These are phyloP conservation scores for Rhizopus stolonifer DNA, from an alignment of 371 early-diverging fungal genomes.

Conservation along the genomic window DNA sequence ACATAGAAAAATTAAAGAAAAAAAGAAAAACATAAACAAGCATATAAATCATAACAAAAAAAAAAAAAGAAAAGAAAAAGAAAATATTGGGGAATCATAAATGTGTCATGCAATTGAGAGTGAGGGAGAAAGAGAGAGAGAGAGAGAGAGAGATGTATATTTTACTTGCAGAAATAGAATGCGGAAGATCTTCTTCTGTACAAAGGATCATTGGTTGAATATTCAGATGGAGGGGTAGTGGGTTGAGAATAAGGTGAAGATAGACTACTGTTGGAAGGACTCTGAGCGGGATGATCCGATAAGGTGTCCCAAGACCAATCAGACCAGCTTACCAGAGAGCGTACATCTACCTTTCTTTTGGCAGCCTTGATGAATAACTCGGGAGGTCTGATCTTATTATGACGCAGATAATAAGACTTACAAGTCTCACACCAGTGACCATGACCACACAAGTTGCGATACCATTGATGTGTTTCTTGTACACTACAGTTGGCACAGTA, in stretches of 20 bases:
- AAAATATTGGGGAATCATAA: background rate
- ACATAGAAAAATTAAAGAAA: no score
- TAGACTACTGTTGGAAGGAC: conserved; percentile 6
- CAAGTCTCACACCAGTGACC: conserved; percentile 56
- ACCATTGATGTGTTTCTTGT: conserved; percentile 51
- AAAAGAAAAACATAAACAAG: no score
- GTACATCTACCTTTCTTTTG: conserved; percentile 44
- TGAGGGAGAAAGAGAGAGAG: no score
- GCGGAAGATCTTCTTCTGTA: conserved; percentile 1
- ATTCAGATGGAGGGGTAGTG: background rate
- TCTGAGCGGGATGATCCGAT: background rate
- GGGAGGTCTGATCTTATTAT: conserved; percentile 40
- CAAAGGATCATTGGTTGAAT: background rate
- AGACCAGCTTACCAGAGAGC: conserved; percentile 37
- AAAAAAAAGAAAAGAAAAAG: no score
- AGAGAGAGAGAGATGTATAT: background rate
- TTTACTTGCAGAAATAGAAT: conserved; percentile 1
- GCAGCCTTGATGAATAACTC: conserved; percentile 49
- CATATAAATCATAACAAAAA: no score
- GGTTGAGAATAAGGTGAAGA: conserved; percentile 4
- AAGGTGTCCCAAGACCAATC: conserved; percentile 25
- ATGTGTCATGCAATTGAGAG: no score
- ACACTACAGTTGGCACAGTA: conserved; percentile 46
- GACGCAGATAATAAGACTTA: conserved; percentile 47
- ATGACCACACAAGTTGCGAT: conserved; percentile 43